A percentile compares a stretch with the other conserved stretches of the same genome.
Evolutionary conservation across 1,284 basidiomycete genomes (phyloP).

Genomic region (Hymenochaete sp.): DNA sequence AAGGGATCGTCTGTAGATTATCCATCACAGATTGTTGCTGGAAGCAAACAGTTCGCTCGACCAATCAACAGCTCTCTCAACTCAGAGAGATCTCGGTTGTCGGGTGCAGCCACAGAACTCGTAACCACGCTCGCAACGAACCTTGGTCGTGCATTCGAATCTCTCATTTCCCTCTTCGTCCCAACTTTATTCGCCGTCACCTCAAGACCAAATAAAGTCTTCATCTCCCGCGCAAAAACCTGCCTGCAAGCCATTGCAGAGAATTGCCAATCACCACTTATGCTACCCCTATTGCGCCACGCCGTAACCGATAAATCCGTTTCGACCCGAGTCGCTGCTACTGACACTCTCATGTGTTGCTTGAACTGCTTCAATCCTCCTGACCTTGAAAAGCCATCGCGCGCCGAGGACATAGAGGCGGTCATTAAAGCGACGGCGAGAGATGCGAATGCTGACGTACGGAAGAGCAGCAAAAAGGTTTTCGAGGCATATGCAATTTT

Average conservation of each 20-base stretch:
- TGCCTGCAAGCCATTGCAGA: slow-evolving; percentile 58
- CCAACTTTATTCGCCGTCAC: slow-evolving; percentile 64
- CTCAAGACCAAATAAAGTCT: slow-evolving; percentile 74
- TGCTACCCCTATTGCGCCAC: slow-evolving; percentile 55
- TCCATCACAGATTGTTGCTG: slow-evolving; percentile 44
- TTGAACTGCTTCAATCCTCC: slow-evolving; percentile 69
- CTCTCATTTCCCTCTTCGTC: slow-evolving; percentile 58
- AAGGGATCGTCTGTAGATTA: slow-evolving; percentile 49
- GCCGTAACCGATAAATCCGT: slow-evolving; percentile 60
- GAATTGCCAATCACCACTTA: slow-evolving; percentile 57
- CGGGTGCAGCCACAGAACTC: slow-evolving; percentile 63
- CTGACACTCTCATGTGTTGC: slow-evolving; percentile 56
- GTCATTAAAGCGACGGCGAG: slow-evolving; percentile 60
- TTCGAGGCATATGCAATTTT: slow-evolving; percentile 70
- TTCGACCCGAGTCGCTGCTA: slow-evolving; percentile 52
- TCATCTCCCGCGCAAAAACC: slow-evolving; percentile 53
- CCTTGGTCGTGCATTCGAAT: slow-evolving; percentile 57
- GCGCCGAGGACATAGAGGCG: slow-evolving; percentile 59
- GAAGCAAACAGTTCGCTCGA: slow-evolving; percentile 46
- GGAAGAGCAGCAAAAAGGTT: slow-evolving; percentile 58
- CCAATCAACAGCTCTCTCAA: slow-evolving; percentile 53
- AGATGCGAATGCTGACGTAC: slow-evolving; percentile 71
- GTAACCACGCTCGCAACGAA: slow-evolving; percentile 45
- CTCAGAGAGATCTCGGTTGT: slow-evolving; percentile 73
- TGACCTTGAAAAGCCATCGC: slow-evolving; percentile 57